A percentile compares a stretch with the other conserved stretches of the same genome.
These are phyloP conservation scores for Nigrograna mackinnonii DNA, from an alignment of 2,329 filamentous ascomycete species.

Conservation along the genomic window DNA sequence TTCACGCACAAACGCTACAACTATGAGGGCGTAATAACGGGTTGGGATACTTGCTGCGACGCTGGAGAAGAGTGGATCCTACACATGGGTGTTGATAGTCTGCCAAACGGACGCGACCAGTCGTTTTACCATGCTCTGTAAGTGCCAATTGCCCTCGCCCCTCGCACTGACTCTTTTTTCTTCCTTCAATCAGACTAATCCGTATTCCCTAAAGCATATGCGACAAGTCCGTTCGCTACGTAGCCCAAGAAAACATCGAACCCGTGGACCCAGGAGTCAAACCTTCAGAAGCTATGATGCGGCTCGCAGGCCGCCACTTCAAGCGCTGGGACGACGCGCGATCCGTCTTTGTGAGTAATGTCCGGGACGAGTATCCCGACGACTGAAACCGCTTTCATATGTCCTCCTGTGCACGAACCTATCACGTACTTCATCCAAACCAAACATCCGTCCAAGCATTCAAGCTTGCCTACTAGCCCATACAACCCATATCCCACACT, in stretches of 20 bases:
- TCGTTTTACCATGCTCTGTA: constrained; percentile 88
- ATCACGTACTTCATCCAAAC: too few species aligned
- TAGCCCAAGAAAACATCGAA: constrained; percentile 80
- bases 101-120: constrained; percentile 64
- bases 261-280: constrained; percentile 30
- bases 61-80: constrained; percentile 66
- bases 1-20: constrained; percentile 81
- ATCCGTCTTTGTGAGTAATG: constrained; percentile 80
- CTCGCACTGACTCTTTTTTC: constrained; percentile 32
- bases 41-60: constrained; percentile 73
- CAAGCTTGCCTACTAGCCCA: too few species aligned
- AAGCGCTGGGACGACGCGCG: constrained; percentile 74
- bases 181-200: constrained; percentile 5
- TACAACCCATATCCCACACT: too few species aligned
- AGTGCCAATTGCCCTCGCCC: constrained; percentile 47
- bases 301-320: constrained; percentile 81
- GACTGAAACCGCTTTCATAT: too few species aligned
- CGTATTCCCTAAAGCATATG: constrained; percentile 57
- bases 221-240: constrained; percentile 72
- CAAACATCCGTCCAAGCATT: too few species aligned
- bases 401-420: too few species aligned
- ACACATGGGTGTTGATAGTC: constrained; percentile 63
- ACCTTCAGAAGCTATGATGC: constrained; percentile 64
- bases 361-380: constrained; percentile 81
- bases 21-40: constrained; percentile 81